Conservation (phyloP, 202 grass and related monocot genomes). For the Bolboschoenoplectus hybrid region DNA sequence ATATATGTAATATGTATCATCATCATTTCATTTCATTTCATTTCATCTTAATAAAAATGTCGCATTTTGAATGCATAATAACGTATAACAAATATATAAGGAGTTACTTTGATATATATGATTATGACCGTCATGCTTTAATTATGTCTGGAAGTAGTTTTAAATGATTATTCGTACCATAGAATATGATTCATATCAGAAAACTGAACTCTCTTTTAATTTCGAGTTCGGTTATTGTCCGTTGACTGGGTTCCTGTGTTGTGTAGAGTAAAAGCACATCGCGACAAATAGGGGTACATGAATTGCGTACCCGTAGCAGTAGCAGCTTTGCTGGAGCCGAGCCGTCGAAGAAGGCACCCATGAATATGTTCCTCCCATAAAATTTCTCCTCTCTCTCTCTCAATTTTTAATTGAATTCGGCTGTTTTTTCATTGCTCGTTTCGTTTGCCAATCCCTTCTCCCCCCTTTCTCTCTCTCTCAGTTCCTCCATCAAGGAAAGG, state of each 20-base stretch:
- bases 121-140: not conserved
- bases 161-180: not conserved
- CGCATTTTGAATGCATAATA: not conserved
- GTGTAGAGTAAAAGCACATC: not conserved
- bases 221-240: not conserved
- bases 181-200: not conserved
- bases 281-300: slow-evolving; percentile 16
- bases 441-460: not conserved
- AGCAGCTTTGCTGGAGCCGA: slow-evolving; percentile 7
- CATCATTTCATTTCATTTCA: too few species aligned
- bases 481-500: not conserved
- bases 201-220: not conserved
- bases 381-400: slow-evolving; percentile 7
- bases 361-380: slow-evolving; percentile 9
- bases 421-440: slow-evolving; percentile 9
- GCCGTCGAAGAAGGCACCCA: slow-evolving; percentile 26
- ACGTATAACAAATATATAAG: not conserved
- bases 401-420: slow-evolving; percentile 9
- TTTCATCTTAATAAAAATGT: not conserved
- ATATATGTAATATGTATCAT: too few species aligned
- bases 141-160: not conserved
- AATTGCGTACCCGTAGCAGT: not conserved
- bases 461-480: not conserved
- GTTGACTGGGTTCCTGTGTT: not conserved
- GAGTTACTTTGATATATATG: not conserved